phyloP scores from a whole-genome alignment of 2,329 filamentous ascomycete genomes.

The Cadophora malorum region DNA sequence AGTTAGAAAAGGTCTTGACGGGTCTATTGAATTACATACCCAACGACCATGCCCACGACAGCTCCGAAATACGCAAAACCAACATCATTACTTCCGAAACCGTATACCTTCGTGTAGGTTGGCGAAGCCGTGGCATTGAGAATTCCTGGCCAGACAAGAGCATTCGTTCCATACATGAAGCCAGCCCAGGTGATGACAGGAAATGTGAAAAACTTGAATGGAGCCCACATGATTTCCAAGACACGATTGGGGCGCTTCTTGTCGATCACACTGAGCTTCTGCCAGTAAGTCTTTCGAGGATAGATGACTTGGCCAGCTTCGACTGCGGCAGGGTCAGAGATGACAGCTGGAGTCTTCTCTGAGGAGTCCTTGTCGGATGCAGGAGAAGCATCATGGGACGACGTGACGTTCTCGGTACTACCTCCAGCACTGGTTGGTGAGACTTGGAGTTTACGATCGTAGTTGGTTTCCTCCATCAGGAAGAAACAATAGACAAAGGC shows the following conservation, averaged over 20 bases:
- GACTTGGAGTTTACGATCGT: slow-evolving; percentile 30
- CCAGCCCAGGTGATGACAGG: slow-evolving; percentile 46
- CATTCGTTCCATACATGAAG: slow-evolving; percentile 46
- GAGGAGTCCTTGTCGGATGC: background rate
- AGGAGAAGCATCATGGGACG: background rate
- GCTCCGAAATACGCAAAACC: slow-evolving; percentile 44
- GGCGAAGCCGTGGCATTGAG: slow-evolving; percentile 44
- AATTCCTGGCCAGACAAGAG: slow-evolving; percentile 46
- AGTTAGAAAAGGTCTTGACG: background rate
- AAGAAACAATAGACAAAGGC: slow-evolving; percentile 59
- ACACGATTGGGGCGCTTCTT: slow-evolving; percentile 51
- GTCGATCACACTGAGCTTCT: slow-evolving; percentile 51
- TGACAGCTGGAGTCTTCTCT: slow-evolving; percentile 12
- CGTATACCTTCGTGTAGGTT: slow-evolving; percentile 44
- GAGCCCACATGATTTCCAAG: slow-evolving; percentile 47
- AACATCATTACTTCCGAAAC: slow-evolving; percentile 43
- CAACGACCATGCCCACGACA: slow-evolving; percentile 41
- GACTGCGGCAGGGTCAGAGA: slow-evolving; percentile 16
- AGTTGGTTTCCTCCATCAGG: slow-evolving; percentile 63
- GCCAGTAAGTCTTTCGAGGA: slow-evolving; percentile 50
- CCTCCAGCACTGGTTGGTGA: slow-evolving; percentile 20
- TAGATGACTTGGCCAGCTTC: slow-evolving; percentile 45
- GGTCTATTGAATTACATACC: slow-evolving; percentile 21
- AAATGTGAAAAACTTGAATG: slow-evolving; percentile 45
- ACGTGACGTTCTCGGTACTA: slow-evolving; percentile 15